A percentile compares a stretch with the other conserved stretches of the same genome.
Conservation (phyloP, 768 basidiomycete genomes). For the Galerina sulciceps region DNA sequence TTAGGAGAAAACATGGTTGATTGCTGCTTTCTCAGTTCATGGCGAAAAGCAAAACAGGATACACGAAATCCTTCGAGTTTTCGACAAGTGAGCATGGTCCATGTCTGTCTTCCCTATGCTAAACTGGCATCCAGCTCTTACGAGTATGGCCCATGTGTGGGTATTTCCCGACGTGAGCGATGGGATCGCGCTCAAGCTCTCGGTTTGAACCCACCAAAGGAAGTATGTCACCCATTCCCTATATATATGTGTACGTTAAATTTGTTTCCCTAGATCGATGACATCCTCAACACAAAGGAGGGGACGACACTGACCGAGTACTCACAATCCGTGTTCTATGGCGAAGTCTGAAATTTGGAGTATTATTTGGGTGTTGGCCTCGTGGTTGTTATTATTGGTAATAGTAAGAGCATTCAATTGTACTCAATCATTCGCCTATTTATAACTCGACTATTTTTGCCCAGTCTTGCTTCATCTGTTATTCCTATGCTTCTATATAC, state of each 20-base stretch:
- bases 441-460: neutral
- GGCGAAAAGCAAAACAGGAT: slow-evolving; percentile 61
- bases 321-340: slow-evolving; percentile 65
- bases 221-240: slow-evolving; percentile 8
- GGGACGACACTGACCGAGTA: slow-evolving; percentile 58
- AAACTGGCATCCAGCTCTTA: slow-evolving; percentile 53
- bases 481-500: too few species aligned
- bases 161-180: slow-evolving; percentile 80
- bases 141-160: slow-evolving; percentile 81
- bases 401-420: neutral
- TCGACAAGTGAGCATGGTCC: slow-evolving; percentile 62
- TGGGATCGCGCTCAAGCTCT: slow-evolving; percentile 85
- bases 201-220: slow-evolving; percentile 70
- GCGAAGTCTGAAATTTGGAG: slow-evolving; percentile 33
- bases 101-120: neutral
- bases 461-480: neutral
- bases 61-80: slow-evolving; percentile 76
- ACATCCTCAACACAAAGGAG: slow-evolving; percentile 75
- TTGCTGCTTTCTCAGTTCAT: slow-evolving; percentile 55
- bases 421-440: neutral
- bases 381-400: slow-evolving; percentile 1
- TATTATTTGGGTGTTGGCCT: neutral
- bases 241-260: neutral
- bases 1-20: neutral
- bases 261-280: slow-evolving; percentile 57